Evolutionary conservation across 345 rosid species (phyloP), one percentile per base, ranked within the genome.

Genomic region (Pelargonium nanum): DNA sequence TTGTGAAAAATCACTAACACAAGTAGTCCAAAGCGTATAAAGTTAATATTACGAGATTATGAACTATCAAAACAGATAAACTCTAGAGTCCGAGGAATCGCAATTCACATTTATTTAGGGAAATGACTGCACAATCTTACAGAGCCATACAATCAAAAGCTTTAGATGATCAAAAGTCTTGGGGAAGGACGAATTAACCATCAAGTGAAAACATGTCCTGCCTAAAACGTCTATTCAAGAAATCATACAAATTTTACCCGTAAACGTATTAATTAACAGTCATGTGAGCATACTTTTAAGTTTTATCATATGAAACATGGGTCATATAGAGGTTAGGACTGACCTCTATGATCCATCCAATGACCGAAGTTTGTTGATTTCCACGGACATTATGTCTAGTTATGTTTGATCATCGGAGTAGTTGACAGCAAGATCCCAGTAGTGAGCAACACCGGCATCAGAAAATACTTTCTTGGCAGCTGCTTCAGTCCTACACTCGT

Each of bases 401-500:
- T 20, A 52, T n/a, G 17, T n/a, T 19, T 52, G 55, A 52, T 52
- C 55, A 52, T 74, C 74, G 6, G 78, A 62, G 63, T 66, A 74
- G 63, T 70, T 66, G 74, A 70, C 63, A 2, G 69, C 65, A 24
- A 70, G 74, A 63, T 74, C 78, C 78, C 74, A 74, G 54, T 74
- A 74, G 56, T 74, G 74, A 21, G 21, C 79, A 58, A 75, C 73
- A 30, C 72, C 79, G 7, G 73, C 79, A 67, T 75, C 78, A 0
- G 62, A 60, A 57, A 67, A 67, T 21, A 70, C 59, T 64, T 67
- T 75, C 40, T 75, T 62, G 17, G 75, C 75, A 8, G 75, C 72
- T 57, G 72, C 75, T 60, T 70, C 78, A 44, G 70, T 71, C 26
- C 71, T 59, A 52, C 75, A 68, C 21, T 75, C 75, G 25, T 75